Conservation (phyloP, 208 protist species). For the Acanthamoeba castellanii region DNA sequence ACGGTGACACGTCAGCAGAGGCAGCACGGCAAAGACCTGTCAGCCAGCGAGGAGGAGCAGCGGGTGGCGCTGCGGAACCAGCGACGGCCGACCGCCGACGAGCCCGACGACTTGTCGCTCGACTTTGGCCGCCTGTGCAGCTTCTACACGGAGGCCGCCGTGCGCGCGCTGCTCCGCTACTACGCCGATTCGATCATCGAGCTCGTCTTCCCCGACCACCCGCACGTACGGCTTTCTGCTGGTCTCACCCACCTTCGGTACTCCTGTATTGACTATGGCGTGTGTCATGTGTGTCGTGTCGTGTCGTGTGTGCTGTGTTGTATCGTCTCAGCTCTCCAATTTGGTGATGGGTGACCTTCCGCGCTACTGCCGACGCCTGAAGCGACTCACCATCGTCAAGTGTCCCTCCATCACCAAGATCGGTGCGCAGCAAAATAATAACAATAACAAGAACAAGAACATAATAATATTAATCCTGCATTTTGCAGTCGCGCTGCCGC, state of each 20-base stretch:
- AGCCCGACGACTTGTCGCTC: background rate
- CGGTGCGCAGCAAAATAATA: background rate
- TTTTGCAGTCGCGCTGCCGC: background rate
- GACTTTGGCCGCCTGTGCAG: constrained; percentile 20
- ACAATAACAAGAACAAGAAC: too few relatives aligned
- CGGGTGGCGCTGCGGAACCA: too few relatives aligned
- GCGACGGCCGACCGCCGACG: too few relatives aligned
- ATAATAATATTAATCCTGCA: background rate
- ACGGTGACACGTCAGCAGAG: background rate
- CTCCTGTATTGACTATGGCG: background rate
- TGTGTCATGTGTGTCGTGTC: background rate
- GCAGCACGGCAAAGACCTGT: background rate
- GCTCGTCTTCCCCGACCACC: constrained; percentile 31
- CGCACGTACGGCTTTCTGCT: background rate
- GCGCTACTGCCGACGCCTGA: background rate
- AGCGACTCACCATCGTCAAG: background rate
- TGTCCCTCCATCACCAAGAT: constrained; percentile 30
- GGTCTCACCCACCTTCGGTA: background rate
- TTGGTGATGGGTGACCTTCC: constrained; percentile 18
- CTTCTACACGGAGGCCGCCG: constrained; percentile 13
- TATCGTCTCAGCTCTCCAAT: background rate
- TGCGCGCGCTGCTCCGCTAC: constrained; percentile 7
- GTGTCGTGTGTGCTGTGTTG: too few relatives aligned
- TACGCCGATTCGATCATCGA: background rate
- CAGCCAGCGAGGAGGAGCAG: background rate